Conservation (phyloP, 768 basidiomycete species). For the Pisolithus orientalis region DNA sequence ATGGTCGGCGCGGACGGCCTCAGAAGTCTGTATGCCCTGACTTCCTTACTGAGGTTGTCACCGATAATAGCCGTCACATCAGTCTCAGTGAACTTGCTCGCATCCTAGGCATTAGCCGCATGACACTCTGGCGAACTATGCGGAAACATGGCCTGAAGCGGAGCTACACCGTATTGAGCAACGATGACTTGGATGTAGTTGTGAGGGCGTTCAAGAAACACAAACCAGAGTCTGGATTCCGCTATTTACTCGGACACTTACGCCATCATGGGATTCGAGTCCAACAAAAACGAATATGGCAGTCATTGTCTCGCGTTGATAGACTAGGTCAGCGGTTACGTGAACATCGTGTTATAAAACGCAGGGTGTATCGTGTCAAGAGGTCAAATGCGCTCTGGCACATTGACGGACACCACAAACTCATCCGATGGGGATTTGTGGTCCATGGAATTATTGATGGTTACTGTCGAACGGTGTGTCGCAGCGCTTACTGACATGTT, state of each 20-base stretch:
- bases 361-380: constrained; percentile 2
- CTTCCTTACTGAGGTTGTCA: constrained; percentile 7
- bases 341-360: background rate
- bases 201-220: constrained; percentile 8
- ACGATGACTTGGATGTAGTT: constrained; percentile 13
- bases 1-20: constrained; percentile 5
- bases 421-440: constrained; percentile 19
- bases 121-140: constrained; percentile 12
- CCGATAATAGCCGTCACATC: constrained; percentile 3
- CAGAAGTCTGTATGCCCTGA: constrained; percentile 4
- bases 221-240: constrained; percentile 11
- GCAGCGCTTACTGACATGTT: background rate
- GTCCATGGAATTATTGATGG: constrained; percentile 26
- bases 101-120: constrained; percentile 8
- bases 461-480: constrained; percentile 19
- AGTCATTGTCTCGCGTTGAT: background rate
- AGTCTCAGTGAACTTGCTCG: background rate
- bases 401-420: background rate
- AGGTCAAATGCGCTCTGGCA: constrained; percentile 6
- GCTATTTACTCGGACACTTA: constrained; percentile 13
- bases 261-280: constrained; percentile 7
- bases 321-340: background rate
- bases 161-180: constrained; percentile 9
- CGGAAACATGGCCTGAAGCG: constrained; percentile 3
- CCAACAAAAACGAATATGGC: constrained; percentile 7